Percentiles rank a stretch among this genome's conserved stretches.
phyloP scores from a whole-genome alignment of 129 eudicot species.

The Flaveria robusta region DNA sequence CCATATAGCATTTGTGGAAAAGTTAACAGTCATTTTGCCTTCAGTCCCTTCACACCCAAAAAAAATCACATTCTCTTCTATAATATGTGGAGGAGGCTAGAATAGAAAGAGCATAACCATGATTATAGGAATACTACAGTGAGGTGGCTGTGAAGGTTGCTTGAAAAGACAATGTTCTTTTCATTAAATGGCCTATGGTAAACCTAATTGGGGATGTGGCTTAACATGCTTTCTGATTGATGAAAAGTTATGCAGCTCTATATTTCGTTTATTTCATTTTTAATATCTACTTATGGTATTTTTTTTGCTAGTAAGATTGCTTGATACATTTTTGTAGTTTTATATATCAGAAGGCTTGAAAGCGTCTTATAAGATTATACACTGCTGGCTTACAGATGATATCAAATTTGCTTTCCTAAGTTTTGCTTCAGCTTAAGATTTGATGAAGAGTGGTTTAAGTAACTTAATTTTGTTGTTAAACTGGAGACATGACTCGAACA shows the following conservation, averaged over 20 bases:
- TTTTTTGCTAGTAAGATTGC: background rate
- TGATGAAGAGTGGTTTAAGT: conserved; percentile 10
- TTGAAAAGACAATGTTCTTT: background rate
- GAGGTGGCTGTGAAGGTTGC: conserved; percentile 10
- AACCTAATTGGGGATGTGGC: background rate
- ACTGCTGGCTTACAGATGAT: conserved; percentile 14
- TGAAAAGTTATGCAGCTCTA: background rate
- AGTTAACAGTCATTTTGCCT: background rate
- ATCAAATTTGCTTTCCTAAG: background rate
- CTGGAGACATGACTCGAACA: background rate
- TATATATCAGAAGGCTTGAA: background rate
- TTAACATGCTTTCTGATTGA: conserved; percentile 8
- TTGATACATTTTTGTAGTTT: background rate
- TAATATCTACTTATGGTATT: background rate
- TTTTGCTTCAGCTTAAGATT: conserved; percentile 12
- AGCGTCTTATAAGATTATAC: background rate
- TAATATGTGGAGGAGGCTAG: background rate
- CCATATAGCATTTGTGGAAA: background rate
- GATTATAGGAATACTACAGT: background rate
- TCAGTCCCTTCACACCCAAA: background rate
- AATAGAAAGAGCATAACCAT: background rate
- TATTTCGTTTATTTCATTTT: background rate
- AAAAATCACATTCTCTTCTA: no score
- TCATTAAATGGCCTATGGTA: background rate
- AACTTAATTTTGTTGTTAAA: conserved; percentile 10